Conservation (phyloP, 345 rosid species). For the Carallia pectinifolia region DNA sequence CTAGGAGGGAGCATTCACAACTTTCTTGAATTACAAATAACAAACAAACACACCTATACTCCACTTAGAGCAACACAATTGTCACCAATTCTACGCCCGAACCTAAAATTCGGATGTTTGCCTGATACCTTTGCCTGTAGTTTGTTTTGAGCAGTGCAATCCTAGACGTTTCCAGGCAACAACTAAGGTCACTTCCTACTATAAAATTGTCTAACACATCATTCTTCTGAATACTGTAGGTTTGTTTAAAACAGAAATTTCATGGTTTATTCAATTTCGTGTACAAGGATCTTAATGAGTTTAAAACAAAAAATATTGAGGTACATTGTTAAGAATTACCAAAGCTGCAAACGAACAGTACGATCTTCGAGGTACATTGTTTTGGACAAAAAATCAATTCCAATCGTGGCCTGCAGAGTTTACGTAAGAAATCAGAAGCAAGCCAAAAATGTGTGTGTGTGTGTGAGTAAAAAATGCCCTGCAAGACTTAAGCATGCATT, state of each 20-base stretch:
- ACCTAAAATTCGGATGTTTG: no score
- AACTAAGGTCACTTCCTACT: no score
- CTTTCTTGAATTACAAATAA: neutral
- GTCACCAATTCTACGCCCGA: no score
- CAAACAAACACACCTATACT: neutral
- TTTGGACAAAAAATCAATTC: constrained; percentile 87
- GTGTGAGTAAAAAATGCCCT: no score
- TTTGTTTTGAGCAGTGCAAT: no score
- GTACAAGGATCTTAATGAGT: no score
- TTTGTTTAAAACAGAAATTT: neutral
- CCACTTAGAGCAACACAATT: neutral
- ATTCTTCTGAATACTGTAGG: no score
- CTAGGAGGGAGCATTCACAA: neutral
- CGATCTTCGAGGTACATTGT: constrained; percentile 96
- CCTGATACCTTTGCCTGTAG: no score
- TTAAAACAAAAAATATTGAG: no score
- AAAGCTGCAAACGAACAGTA: constrained; percentile 89
- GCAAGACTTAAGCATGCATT: no score
- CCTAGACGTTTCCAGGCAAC: no score
- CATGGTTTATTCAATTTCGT: neutral
- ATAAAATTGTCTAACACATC: no score
- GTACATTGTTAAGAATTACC: constrained; percentile 35
- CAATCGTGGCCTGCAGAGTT: constrained; percentile 71
- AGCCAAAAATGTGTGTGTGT: neutral
- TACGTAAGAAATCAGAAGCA: neutral